These are phyloP conservation scores for Xylaria sp. DNA, from an alignment of 2,329 filamentous ascomycete species.

Conservation along the genomic window DNA sequence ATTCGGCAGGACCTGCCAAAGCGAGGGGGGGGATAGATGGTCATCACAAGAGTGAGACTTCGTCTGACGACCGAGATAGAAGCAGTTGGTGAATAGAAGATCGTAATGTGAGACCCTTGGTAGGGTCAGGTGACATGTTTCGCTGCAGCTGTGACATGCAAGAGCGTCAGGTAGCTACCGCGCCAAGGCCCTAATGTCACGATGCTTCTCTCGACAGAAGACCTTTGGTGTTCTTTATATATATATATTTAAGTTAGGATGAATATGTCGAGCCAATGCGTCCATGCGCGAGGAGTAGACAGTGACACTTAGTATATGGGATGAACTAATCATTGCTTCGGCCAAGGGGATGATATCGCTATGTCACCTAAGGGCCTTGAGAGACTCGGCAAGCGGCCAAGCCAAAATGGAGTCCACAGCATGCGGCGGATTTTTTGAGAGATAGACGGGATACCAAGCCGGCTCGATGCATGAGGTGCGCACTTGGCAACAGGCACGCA, in stretches of 20 bases:
- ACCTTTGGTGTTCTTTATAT: background rate
- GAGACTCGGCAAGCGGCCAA: slow-evolving; percentile 25
- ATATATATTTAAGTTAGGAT: background rate
- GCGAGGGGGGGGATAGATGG: slow-evolving; percentile 12
- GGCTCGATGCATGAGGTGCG: slow-evolving; percentile 36
- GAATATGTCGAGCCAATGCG: background rate
- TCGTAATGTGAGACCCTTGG: slow-evolving; percentile 24
- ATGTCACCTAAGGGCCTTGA: slow-evolving; percentile 13
- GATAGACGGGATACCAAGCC: slow-evolving; percentile 37
- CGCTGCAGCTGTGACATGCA: slow-evolving; percentile 20
- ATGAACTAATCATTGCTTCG: slow-evolving; percentile 16
- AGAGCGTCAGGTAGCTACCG: slow-evolving; percentile 14
- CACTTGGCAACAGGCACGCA: slow-evolving; percentile 38
- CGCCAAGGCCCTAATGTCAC: slow-evolving; percentile 28
- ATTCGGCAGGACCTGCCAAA: slow-evolving; percentile 31
- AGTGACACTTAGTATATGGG: background rate
- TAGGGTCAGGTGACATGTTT: slow-evolving; percentile 36
- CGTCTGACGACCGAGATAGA: slow-evolving; percentile 18
- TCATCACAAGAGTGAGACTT: slow-evolving; percentile 14
- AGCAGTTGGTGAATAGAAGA: slow-evolving; percentile 19
- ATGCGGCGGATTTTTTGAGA: slow-evolving; percentile 27
- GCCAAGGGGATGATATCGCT: slow-evolving; percentile 31
- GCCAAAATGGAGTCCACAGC: slow-evolving; percentile 21
- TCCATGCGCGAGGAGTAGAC: background rate
- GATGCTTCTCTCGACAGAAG: slow-evolving; percentile 3